Base-by-base conservation (phyloP, 2,329 filamentous ascomycete species). In the Fusarium camptoceras region DNA sequence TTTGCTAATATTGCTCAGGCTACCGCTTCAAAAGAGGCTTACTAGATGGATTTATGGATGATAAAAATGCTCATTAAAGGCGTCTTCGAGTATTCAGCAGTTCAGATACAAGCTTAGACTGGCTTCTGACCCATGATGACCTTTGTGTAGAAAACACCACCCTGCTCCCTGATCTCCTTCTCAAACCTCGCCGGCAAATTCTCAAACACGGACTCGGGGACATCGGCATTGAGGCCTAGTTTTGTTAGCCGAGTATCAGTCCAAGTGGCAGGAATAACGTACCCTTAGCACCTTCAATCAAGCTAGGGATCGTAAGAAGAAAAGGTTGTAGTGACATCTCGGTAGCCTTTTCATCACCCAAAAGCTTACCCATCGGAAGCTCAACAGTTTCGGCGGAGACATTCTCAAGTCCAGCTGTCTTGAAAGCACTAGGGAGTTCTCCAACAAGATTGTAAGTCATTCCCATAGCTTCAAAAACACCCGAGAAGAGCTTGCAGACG, bases 401-500 rank as follows among this genome's bases (percentile, higher is more conserved):
- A 3, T 61, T 47, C 8, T 44, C 16, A 0, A 69, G 50, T 1
- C 60, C 65, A 1, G 60, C 27, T 1, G 6, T 8, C 8, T 51
- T 20, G 3, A 69, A 69, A 12, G 60, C 55, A 0, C 20, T 9
- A 0, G 48, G 59, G 0, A 69, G 25, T 6, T 64, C 56, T 7
- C 11, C 20, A 1, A 41, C 30, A 6, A 44, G 59, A 14, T 58
- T 25, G 0, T 42, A 24, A 3, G 44, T 55, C 18, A 68, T 60
- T 1, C 66, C 66, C 15, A 69, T 50, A 7, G 46, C 39, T 34
- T 69, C 53, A 18, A 69, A 66, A 2, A 69, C 53, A 0, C 65
- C 55, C 2, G 39, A 50, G 11, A 66, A 46, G 8, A 57, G 31
- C 0, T 18, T 31, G 24, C 24, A 61, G 2, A 65, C 50, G 7